phyloP scores from a whole-genome alignment of 192 early-diverging fungal species.

The Diversispora epigaea region DNA sequence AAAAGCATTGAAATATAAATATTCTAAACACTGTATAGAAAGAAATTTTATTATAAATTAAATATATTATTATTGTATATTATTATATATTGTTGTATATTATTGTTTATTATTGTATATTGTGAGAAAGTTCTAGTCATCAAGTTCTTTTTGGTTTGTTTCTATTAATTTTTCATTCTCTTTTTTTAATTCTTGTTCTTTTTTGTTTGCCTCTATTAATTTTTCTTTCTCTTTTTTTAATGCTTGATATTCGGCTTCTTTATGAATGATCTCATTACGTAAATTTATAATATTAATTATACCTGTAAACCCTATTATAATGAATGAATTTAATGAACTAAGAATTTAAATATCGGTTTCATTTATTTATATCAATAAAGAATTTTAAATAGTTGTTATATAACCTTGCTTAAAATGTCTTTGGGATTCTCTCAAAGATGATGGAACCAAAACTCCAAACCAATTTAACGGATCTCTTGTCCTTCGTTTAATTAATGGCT shows the following conservation, averaged over 20 bases:
- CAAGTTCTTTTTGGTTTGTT: not conserved
- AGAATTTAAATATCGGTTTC: not conserved
- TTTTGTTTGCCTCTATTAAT: not conserved
- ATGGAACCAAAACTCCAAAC: constrained; percentile 50
- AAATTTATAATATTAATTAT: constrained; percentile 26
- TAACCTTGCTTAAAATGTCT: constrained; percentile 41
- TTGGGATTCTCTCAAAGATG: constrained; percentile 42
- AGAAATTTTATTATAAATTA: no score
- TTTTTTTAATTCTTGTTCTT: not conserved
- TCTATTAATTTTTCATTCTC: constrained; percentile 17
- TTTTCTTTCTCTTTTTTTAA: constrained; percentile 28
- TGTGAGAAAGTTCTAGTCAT: no score
- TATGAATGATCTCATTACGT: constrained; percentile 3
- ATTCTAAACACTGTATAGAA: no score
- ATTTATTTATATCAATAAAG: not conserved
- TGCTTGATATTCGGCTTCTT: constrained; percentile 10
- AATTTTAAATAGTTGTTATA: not conserved
- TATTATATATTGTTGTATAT: not conserved
- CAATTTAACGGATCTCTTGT: constrained; percentile 42
- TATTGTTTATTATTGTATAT: no score
- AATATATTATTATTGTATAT: not conserved
- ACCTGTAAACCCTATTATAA: not conserved
- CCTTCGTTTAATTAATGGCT: constrained; percentile 14
- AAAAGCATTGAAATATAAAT: no score
- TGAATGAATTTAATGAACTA: not conserved